These are phyloP conservation scores for Neurospora sp. DNA, from an alignment of 495 filamentous ascomycete genomes.

Conservation along the genomic window DNA sequence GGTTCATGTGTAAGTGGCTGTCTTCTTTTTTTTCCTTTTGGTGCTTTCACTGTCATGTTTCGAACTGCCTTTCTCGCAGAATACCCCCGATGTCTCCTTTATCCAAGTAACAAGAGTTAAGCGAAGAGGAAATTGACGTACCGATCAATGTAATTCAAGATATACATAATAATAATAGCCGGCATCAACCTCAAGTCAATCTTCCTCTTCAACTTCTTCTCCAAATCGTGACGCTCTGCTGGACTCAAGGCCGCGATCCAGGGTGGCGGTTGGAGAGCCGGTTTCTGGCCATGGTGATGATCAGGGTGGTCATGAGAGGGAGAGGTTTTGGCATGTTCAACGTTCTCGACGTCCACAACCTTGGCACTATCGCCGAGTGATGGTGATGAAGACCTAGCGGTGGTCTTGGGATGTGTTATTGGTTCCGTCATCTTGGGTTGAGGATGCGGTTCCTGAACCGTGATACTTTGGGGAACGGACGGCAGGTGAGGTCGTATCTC, in stretches of 20 bases:
- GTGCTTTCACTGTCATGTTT: neutral
- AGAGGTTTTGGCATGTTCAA: neutral
- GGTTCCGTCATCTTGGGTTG: neutral
- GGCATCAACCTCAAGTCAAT: conserved; percentile 56
- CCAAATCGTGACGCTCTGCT: conserved; percentile 37
- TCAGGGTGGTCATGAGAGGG: neutral
- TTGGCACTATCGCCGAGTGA: neutral
- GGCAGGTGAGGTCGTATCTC: neutral
- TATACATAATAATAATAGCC: conserved; percentile 47
- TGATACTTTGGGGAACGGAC: neutral
- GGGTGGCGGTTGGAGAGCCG: conserved; percentile 30
- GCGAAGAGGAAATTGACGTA: conserved; percentile 4
- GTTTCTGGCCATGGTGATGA: neutral
- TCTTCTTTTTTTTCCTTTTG: neutral
- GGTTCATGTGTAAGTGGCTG: neutral
- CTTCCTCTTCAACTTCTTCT: conserved; percentile 47
- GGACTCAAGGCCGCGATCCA: conserved; percentile 36
- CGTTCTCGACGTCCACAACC: neutral
- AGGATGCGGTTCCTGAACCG: neutral
- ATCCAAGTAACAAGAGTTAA: no score
- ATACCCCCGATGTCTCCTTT: no score
- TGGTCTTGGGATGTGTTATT: neutral
- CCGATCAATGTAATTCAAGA: conserved; percentile 74
- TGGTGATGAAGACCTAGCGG: neutral
- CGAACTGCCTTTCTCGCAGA: neutral